These are phyloP conservation scores for Rehmannia glutinosa DNA, from an alignment of 257 asterid species.

Conservation along the genomic window DNA sequence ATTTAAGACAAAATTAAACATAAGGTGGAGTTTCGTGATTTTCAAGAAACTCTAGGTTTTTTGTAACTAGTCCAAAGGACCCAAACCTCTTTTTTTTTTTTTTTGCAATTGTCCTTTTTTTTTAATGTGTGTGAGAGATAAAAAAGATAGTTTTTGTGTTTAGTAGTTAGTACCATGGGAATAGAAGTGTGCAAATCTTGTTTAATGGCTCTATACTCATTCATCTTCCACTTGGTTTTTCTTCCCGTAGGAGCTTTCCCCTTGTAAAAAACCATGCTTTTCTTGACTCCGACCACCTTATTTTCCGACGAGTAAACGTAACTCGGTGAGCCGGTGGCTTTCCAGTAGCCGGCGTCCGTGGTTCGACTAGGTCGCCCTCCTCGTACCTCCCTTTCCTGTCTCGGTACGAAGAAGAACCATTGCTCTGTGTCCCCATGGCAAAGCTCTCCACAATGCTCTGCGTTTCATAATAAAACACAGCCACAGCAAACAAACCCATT, in stretches of 20 bases:
- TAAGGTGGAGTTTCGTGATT: too few species aligned
- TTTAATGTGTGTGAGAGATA: too few species aligned
- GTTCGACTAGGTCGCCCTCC: conserved; percentile 75
- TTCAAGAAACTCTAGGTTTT: too few species aligned
- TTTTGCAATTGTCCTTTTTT: too few species aligned
- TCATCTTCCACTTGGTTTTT: conserved; percentile 80
- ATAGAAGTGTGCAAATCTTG: conserved; percentile 27
- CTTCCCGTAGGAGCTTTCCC: conserved; percentile 75
- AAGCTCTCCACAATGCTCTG: conserved; percentile 58
- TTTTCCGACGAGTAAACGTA: conserved; percentile 56
- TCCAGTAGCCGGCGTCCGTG: conserved; percentile 75
- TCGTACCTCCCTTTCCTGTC: conserved; percentile 61
- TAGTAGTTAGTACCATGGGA: conserved; percentile 53
- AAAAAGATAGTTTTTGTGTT: too few species aligned
- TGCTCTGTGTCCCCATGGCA: conserved; percentile 70
- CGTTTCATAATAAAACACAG: background rate
- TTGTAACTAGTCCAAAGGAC: too few species aligned
- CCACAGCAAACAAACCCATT: background rate
- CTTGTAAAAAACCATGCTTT: conserved; percentile 70
- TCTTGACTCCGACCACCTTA: conserved; percentile 65
- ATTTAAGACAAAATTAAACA: too few species aligned
- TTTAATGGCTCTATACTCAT: conserved; percentile 67
- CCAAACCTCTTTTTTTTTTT: too few species aligned
- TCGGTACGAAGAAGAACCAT: conserved; percentile 76
- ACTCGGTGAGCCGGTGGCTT: conserved; percentile 80